Percentiles rank a stretch among this genome's conserved stretches.
phyloP scores from a whole-genome alignment of 2,329 filamentous ascomycete genomes.

The Cytospora leucostoma region DNA sequence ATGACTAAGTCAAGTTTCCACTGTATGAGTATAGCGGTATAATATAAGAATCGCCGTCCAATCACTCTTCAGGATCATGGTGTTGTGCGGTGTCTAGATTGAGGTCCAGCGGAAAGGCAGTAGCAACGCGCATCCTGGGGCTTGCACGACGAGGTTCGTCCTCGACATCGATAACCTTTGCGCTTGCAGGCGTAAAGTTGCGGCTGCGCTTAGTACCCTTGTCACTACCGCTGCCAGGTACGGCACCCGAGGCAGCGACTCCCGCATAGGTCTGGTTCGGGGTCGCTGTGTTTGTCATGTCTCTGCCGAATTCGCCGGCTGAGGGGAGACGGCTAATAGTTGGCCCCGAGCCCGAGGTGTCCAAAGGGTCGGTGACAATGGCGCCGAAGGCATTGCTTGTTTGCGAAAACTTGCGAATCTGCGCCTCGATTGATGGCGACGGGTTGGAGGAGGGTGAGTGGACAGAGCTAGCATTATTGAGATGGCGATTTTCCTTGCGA shows the following conservation, averaged over 20 bases:
- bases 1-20: neutral
- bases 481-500: conserved; percentile 46
- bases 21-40: too few species aligned
- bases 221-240: conserved; percentile 33
- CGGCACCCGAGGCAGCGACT: conserved; percentile 23
- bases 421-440: conserved; percentile 29
- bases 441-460: conserved; percentile 21
- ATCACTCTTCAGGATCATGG: neutral
- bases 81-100: conserved; percentile 1
- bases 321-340: conserved; percentile 37
- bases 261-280: conserved; percentile 31
- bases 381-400: conserved; percentile 25
- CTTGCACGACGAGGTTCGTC: conserved; percentile 46
- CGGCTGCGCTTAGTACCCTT: conserved; percentile 49
- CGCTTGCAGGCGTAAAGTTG: conserved; percentile 48
- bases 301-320: conserved; percentile 36
- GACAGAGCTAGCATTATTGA: conserved; percentile 30
- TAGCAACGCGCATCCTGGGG: conserved; percentile 32
- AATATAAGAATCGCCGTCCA: too few species aligned
- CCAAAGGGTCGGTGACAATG: conserved; percentile 29
- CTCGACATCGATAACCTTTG: conserved; percentile 50
- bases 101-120: neutral
- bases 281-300: conserved; percentile 35
- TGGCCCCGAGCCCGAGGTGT: conserved; percentile 31
- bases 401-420: conserved; percentile 46